Evolutionary conservation across 2,329 filamentous ascomycete genomes (phyloP), one percentile per base, ranked within the genome.

Genomic region (Clarireedia paspali): DNA sequence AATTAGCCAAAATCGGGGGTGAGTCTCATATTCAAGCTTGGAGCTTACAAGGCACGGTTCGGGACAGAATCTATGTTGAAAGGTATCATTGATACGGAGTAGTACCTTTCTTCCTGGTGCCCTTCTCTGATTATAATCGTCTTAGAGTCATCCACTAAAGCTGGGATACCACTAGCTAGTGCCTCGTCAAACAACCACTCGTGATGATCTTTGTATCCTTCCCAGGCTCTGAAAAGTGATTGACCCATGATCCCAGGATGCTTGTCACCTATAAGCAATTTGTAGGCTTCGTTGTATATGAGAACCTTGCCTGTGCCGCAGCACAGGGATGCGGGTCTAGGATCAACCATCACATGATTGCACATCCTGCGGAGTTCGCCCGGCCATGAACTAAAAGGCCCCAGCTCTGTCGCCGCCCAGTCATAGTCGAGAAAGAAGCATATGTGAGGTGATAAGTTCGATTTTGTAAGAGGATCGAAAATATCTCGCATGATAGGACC

Each of bases 281-380:
- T 78, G 65, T 88, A 88, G 0, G 84, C 82, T 67, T 88, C 85
- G 63, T 89, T 89, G 70, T 89, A 89, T 39, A 89, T 84, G 6
- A 80, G 78, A 15, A 84, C 80, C 39, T 81, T 74, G 45, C 91
- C 83, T 2, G 78, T 75, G 0, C 88, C 88, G 88, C 89, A 92
- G 68, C 91, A 92, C 77, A 91, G 82, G 6, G 86, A 84, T 5
- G 84, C 83, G 1, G 87, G 85, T 65, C 89, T 83, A 9, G 87
- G 87, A 57, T 82, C 87, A n/a, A 81, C 85, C 87, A 94, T 91
- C 63, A 95, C 82, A 45, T 92, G 71, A 68, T 91, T 92, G 51
- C 87, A 85, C 84, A 91, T 89, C 60, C 83, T 81, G 51, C 89
- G 80, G 48, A 94, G 72, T 63, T 91, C 87, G 27, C 80, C 72